A percentile compares a stretch with the other conserved stretches of the same genome.
Evolutionary conservation across 768 basidiomycete genomes (phyloP).

Genomic region (Tephrocybe sp.): DNA sequence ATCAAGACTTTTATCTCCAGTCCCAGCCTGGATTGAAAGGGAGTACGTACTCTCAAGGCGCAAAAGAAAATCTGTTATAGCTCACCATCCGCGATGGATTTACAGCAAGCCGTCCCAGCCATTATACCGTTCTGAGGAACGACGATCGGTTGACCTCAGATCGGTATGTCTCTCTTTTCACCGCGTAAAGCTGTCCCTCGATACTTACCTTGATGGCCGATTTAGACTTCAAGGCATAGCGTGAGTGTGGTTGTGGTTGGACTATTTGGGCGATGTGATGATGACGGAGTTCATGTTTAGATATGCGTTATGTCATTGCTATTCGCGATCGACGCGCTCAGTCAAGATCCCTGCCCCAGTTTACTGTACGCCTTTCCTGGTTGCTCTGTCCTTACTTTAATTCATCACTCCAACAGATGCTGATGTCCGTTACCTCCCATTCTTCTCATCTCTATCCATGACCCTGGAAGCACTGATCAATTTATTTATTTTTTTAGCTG

Average conservation of each 20-base stretch:
- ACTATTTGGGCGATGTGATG: too few relatives aligned
- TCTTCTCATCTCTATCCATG: too few relatives aligned
- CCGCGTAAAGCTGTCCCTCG: background rate
- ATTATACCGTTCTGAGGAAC: slow-evolving; percentile 51
- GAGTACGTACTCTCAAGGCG: slow-evolving; percentile 30
- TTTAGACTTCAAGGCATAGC: slow-evolving; percentile 46
- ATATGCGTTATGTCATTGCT: slow-evolving; percentile 62
- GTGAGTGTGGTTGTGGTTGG: too few relatives aligned
- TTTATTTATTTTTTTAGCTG: too few relatives aligned
- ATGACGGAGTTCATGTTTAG: too few relatives aligned
- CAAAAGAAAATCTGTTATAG: background rate
- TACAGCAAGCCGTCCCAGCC: slow-evolving; percentile 54
- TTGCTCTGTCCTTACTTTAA: too few relatives aligned
- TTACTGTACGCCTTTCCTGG: slow-evolving; percentile 53
- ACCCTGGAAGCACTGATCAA: too few relatives aligned
- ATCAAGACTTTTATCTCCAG: slow-evolving; percentile 64
- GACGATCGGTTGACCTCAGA: slow-evolving; percentile 28
- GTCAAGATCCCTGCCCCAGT: slow-evolving; percentile 75
- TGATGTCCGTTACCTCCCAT: too few relatives aligned
- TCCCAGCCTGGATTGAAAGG: slow-evolving; percentile 54
- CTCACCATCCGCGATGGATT: background rate
- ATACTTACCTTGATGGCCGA: background rate
- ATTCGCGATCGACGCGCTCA: slow-evolving; percentile 67
- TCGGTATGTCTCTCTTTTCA: slow-evolving; percentile 22
- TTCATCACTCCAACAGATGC: too few relatives aligned